Conservation (phyloP, 768 basidiomycete genomes). For the Trametes villosa region DNA sequence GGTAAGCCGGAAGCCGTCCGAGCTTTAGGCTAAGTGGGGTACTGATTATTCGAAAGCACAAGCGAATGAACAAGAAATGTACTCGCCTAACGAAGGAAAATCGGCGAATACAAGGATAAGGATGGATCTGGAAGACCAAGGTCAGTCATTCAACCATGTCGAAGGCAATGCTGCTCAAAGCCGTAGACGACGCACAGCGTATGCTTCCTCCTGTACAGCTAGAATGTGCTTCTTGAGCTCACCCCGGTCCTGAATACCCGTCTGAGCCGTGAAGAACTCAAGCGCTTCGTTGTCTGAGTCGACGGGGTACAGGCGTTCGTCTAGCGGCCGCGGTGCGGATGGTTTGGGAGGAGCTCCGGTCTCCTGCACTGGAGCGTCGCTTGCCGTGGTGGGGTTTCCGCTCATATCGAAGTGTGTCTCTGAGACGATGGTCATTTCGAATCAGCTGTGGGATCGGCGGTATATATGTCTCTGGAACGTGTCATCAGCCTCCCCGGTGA, state of each 20-base stretch:
- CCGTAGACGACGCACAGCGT: constrained; percentile 26
- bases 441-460: too few relatives aligned
- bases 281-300: constrained; percentile 24
- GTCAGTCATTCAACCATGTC: neutral
- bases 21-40: constrained; percentile 23
- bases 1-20: constrained; percentile 24
- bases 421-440: too few relatives aligned
- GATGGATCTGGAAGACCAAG: constrained; percentile 17
- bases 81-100: constrained; percentile 27
- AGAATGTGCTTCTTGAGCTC: constrained; percentile 32
- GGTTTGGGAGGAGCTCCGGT: neutral
- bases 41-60: neutral
- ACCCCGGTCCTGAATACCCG: constrained; percentile 29
- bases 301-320: constrained; percentile 11
- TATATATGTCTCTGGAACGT: too few relatives aligned
- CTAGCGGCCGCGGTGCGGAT: neutral
- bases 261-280: constrained; percentile 28
- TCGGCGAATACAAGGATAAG: constrained; percentile 32
- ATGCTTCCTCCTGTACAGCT: constrained; percentile 29
- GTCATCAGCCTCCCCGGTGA: too few relatives aligned
- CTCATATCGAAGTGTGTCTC: neutral
- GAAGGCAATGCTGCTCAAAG: too few relatives aligned
- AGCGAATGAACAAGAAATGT: too few relatives aligned
- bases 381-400: neutral
- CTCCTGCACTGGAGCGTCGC: neutral